Conservation (phyloP, 73 alveolate genomes). For the Paramecium octaurelia region DNA sequence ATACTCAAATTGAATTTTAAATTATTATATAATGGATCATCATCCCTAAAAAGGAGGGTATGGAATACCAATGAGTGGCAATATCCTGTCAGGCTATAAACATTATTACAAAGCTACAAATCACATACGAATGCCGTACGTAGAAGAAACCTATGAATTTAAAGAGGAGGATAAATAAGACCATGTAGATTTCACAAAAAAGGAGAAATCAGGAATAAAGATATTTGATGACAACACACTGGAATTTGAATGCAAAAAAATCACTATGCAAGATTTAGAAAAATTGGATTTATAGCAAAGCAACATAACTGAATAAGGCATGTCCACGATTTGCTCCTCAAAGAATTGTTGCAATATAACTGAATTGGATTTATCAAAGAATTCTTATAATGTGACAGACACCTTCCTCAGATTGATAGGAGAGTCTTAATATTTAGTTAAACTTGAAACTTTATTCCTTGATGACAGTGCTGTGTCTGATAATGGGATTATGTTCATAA, state of each 20-base stretch:
- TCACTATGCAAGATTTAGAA: not conserved
- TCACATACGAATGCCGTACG: not conserved
- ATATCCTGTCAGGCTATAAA: not conserved
- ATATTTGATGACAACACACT: conserved; percentile 18
- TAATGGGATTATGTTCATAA: not conserved
- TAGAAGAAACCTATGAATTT: not conserved
- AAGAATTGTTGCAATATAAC: not conserved
- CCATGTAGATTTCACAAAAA: not conserved
- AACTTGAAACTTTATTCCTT: not conserved
- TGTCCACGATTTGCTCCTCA: not conserved
- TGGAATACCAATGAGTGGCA: not conserved
- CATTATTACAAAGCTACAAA: not conserved
- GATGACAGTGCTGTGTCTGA: conserved; percentile 26
- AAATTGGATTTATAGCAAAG: not conserved
- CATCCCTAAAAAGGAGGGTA: not conserved
- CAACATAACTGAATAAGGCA: conserved; percentile 23
- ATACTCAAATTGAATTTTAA: not conserved
- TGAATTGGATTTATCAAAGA: conserved; percentile 1
- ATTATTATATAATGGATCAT: not conserved
- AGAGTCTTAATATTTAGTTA: not conserved
- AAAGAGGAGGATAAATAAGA: not conserved
- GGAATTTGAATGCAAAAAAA: not conserved
- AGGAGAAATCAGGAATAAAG: not conserved
- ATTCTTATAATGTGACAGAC: conserved; percentile 22
- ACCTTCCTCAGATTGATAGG: not conserved